A percentile compares a stretch with the other conserved stretches of the same genome.
phyloP scores from a whole-genome alignment of 179 eudicot species.

The Patellifolia procumbens region DNA sequence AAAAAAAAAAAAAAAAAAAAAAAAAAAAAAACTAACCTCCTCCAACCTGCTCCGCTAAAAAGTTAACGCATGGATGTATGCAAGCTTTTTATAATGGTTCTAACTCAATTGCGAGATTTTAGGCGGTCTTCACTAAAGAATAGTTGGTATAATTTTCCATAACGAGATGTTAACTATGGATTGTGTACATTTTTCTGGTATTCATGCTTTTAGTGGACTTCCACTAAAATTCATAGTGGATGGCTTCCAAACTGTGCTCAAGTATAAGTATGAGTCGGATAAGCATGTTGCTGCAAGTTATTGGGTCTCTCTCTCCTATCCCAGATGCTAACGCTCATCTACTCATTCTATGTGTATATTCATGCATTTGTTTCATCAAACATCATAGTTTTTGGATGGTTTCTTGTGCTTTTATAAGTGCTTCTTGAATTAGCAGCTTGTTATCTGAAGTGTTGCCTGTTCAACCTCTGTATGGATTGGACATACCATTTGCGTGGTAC shows the following conservation, averaged over 20 bases:
- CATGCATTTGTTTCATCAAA: background rate
- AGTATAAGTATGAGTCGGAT: no score
- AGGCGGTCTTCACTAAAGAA: background rate
- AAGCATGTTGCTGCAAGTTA: background rate
- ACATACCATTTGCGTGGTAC: slow-evolving; percentile 16
- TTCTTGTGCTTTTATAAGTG: background rate
- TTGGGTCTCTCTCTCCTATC: background rate
- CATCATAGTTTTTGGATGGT: slow-evolving; percentile 6
- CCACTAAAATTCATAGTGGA: no score
- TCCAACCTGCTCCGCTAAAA: no score
- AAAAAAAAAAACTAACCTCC: no score
- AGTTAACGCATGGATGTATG: background rate
- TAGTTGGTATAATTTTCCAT: no score
- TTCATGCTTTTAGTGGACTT: no score
- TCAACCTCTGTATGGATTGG: slow-evolving; percentile 1
- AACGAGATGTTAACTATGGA: no score
- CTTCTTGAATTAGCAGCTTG: slow-evolving; percentile 1
- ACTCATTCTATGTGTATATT: background rate
- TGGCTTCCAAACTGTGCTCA: no score
- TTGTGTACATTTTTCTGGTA: no score
- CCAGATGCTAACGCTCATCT: background rate
- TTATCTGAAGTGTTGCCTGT: background rate
- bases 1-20: no score
- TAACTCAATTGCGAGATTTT: background rate
- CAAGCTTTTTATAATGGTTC: no score